phyloP scores from a whole-genome alignment of 768 basidiomycete genomes.

The Kwoniella dejecticola region DNA sequence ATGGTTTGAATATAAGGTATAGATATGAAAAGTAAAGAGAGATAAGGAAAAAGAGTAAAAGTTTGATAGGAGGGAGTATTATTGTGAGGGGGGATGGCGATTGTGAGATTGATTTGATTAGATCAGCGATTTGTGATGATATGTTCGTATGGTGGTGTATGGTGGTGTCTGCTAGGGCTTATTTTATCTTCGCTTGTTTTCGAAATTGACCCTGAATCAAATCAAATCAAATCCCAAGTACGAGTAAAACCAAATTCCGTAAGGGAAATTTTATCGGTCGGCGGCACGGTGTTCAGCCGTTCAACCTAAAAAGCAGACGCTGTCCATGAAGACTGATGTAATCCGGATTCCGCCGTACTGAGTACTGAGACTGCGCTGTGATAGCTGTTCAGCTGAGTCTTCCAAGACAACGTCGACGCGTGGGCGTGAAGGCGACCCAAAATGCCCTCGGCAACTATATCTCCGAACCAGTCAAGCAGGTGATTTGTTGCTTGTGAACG shows the following conservation, averaged over 20 bases:
- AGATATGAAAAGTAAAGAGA: neutral
- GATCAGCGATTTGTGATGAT: conserved; percentile 18
- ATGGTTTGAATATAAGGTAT: neutral
- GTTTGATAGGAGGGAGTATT: neutral
- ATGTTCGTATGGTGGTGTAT: no score
- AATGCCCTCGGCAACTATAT: no score
- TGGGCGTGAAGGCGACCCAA: no score
- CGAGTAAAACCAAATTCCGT: neutral
- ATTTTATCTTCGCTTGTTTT: conserved; percentile 6
- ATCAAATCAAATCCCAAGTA: conserved; percentile 5
- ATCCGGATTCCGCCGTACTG: no score
- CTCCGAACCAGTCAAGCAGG: no score
- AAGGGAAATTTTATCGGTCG: neutral
- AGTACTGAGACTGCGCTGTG: no score
- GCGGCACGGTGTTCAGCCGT: neutral
- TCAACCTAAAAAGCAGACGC: no score
- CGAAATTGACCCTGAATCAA: neutral
- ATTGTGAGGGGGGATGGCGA: conserved; percentile 2
- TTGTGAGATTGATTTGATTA: conserved; percentile 21
- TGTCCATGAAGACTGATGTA: no score
- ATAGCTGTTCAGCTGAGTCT: no score
- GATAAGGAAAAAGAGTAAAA: conserved; percentile 1
- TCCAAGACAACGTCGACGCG: no score
- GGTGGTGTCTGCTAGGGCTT: no score
- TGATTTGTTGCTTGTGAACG: no score